phyloP scores from a whole-genome alignment of 495 filamentous ascomycete species.

The Glutinoglossum americanum region DNA sequence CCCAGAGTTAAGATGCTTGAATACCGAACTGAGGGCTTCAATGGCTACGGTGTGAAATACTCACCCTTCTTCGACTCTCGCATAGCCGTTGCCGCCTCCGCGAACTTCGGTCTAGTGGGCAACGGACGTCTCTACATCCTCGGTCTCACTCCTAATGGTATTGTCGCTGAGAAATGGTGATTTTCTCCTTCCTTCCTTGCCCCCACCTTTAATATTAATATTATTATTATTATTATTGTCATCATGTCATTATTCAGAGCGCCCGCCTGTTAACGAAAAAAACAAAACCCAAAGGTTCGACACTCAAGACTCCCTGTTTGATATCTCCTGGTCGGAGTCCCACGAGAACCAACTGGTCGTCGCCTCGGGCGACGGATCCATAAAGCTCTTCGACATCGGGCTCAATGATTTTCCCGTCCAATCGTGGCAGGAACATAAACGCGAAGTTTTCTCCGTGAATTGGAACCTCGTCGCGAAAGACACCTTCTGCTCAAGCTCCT shows the following conservation, averaged over 20 bases:
- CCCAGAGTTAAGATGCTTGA: conserved; percentile 51
- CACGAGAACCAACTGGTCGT: conserved; percentile 84
- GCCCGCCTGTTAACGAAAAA: background rate
- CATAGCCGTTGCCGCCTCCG: conserved; percentile 62
- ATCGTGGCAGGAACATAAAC: conserved; percentile 75
- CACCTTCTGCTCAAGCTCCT: conserved; percentile 67
- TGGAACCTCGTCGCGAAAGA: conserved; percentile 90
- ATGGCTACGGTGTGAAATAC: conserved; percentile 89
- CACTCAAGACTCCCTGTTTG: conserved; percentile 90
- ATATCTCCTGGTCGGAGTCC: conserved; percentile 79
- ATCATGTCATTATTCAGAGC: no score
- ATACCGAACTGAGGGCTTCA: conserved; percentile 79
- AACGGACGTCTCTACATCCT: conserved; percentile 79
- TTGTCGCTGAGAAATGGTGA: conserved; percentile 58
- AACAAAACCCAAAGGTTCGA: conserved; percentile 40
- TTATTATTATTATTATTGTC: no score
- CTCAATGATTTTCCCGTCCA: conserved; percentile 62
- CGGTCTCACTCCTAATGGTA: conserved; percentile 56
- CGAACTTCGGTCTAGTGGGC: conserved; percentile 91
- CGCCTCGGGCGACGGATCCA: conserved; percentile 72
- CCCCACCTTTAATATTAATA: no score
- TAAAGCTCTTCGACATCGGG: conserved; percentile 80
- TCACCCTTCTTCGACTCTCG: conserved; percentile 93
- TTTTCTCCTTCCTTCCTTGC: background rate
- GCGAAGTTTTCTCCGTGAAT: conserved; percentile 73